Evolutionary conservation across 179 eudicot genomes (phyloP).

Genomic region (Spinacia oleracea): DNA sequence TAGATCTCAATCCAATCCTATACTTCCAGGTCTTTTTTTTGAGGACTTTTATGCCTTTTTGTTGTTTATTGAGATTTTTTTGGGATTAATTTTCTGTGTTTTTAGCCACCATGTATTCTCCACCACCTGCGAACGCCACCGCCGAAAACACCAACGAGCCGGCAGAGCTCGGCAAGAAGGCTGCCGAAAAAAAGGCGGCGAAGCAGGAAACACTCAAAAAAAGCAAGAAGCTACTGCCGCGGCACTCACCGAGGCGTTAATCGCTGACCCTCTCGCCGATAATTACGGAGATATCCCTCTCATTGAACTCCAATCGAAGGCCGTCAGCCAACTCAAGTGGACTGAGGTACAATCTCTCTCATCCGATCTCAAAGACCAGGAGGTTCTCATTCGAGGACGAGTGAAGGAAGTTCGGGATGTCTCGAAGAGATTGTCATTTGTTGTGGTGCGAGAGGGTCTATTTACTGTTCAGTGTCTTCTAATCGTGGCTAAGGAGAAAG

Average conservation of each 20-base stretch:
- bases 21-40: conserved; percentile 48
- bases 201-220: conserved; percentile 59
- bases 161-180: conserved; percentile 50
- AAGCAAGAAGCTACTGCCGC: conserved; percentile 50
- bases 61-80: neutral
- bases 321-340: conserved; percentile 52
- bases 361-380: conserved; percentile 38
- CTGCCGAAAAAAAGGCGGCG: conserved; percentile 66
- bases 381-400: conserved; percentile 60
- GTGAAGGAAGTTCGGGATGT: conserved; percentile 72
- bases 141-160: neutral
- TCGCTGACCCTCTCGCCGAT: conserved; percentile 57
- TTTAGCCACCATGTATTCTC: neutral
- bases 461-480: conserved; percentile 80
- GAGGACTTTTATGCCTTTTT: neutral
- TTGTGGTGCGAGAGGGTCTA: conserved; percentile 62
- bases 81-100: neutral
- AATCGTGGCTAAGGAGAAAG: conserved; percentile 50
- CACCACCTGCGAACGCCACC: neutral
- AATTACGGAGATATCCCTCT: conserved; percentile 67
- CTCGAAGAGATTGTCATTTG: conserved; percentile 78
- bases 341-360: conserved; percentile 45
- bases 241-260: conserved; percentile 32
- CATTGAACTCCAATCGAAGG: conserved; percentile 61
- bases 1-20: conserved; percentile 78